These are phyloP conservation scores for Epithemia pelagica DNA, from an alignment of 108 stramenopile genomes.

Conservation along the genomic window DNA sequence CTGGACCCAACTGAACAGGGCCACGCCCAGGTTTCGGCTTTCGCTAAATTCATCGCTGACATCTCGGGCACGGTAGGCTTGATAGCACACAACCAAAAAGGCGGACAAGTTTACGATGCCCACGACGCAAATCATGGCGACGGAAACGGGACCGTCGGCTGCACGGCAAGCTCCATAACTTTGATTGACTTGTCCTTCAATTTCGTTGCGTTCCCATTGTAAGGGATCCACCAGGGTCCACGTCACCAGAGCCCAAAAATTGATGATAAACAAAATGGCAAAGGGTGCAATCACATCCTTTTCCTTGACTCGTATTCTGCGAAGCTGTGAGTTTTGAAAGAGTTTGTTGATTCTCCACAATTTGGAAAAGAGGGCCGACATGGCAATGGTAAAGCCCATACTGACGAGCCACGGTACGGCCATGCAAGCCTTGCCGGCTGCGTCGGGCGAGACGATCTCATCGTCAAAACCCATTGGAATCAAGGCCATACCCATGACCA, in stretches of 20 bases:
- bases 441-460: constrained; percentile 6
- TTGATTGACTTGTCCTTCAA: constrained; percentile 14
- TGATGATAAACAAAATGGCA: constrained; percentile 19
- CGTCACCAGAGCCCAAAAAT: constrained; percentile 18
- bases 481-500: constrained; percentile 25
- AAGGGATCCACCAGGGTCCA: constrained; percentile 24
- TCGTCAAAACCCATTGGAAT: constrained; percentile 23
- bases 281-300: constrained; percentile 33
- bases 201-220: constrained; percentile 9
- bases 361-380: constrained; percentile 46
- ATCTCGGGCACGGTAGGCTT: constrained; percentile 33
- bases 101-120: constrained; percentile 19
- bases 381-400: constrained; percentile 37
- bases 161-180: constrained; percentile 1
- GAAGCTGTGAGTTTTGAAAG: constrained; percentile 5
- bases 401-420: constrained; percentile 30
- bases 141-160: neutral
- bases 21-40: constrained; percentile 31
- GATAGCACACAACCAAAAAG: constrained; percentile 16
- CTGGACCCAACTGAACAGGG: constrained; percentile 32
- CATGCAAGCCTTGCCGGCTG: constrained; percentile 28
- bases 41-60: constrained; percentile 33
- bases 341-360: constrained; percentile 43
- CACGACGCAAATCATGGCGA: constrained; percentile 1
- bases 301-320: constrained; percentile 8